A percentile compares a stretch with the other conserved stretches of the same genome.
Evolutionary conservation across 2,329 filamentous ascomycete species (phyloP).

Genomic region (Byssoonygena ceratinophila): DNA sequence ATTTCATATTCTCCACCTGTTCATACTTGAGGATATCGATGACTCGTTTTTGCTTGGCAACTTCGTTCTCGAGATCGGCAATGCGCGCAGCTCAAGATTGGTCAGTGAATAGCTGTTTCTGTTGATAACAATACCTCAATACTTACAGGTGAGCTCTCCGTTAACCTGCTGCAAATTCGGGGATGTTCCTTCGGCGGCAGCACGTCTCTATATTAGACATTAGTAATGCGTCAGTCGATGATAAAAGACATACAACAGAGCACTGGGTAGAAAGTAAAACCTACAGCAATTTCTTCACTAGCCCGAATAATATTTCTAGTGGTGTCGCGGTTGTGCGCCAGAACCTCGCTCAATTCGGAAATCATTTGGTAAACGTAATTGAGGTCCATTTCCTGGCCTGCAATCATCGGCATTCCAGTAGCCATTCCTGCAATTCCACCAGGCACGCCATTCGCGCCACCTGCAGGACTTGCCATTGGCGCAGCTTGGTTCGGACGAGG

Average conservation of each 20-base stretch:
- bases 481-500: slow-evolving; percentile 29
- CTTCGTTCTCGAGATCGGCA: slow-evolving; percentile 39
- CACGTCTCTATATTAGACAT: slow-evolving; percentile 31
- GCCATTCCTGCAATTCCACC: slow-evolving; percentile 25
- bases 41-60: slow-evolving; percentile 37
- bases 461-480: slow-evolving; percentile 23
- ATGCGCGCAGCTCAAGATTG: slow-evolving; percentile 36
- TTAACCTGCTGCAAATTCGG: slow-evolving; percentile 36
- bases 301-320: slow-evolving; percentile 41
- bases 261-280: no score
- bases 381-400: slow-evolving; percentile 44
- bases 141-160: slow-evolving; percentile 35
- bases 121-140: not conserved
- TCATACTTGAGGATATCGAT: slow-evolving; percentile 37
- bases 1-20: slow-evolving; percentile 38
- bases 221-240: not conserved
- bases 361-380: slow-evolving; percentile 43
- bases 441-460: slow-evolving; percentile 9
- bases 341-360: slow-evolving; percentile 39
- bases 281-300: slow-evolving; percentile 41
- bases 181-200: slow-evolving; percentile 32
- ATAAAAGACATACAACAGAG: not conserved
- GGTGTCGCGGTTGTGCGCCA: slow-evolving; percentile 42
- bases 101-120: not conserved
- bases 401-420: slow-evolving; percentile 35